Base-by-base conservation (phyloP, 1,139 yeast species). In the Saccharomyces hybrid region DNA sequence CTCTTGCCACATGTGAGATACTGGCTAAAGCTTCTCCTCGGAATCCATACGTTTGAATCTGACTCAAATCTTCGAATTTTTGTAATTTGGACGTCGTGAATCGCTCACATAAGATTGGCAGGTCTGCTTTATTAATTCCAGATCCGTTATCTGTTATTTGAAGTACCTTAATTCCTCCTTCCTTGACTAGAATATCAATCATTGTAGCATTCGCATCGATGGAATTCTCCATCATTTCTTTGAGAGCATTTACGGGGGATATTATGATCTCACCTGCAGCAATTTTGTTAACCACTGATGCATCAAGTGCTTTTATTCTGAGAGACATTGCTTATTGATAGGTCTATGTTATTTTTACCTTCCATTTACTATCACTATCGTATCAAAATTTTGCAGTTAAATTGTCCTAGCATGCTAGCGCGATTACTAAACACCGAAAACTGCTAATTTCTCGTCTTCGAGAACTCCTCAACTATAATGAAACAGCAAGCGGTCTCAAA, bases 211-310 rank as follows among this genome's bases (percentile, higher is more conserved):
- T 77, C 0, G 97, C 91, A 68, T 90, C 97, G 1, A 89, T 73
- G 13, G 91, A 77, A 71, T 90, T 90, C 66, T 88, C 95, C 50
- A 91, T 69, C 67, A 91, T 72, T 65, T 88, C 96, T 60, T 84
- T 81, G 25, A 88, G 70, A 0, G 88, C 95, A 56, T 93, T 93
- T 2, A 95, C 88, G 0, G 99, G 99, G 6, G 91, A 95, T 38
- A 91, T 80, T 56, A 95, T 88, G 72, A 95, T 89, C 72, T 95
- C 99, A 0, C 99, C 99, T 0, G 99, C 99, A 0, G 99, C 99
- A 29, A 95, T 93, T 57, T 86, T 80, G 69, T 89, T 91, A 52
- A 95, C 88, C 34, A 91, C 98, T 3, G 62, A 54, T 11, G 58
- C 60, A 52, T 66, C 70, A 44, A 68, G 54, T 3, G 67, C 62